Percentiles rank a stretch among this genome's conserved stretches.
These are phyloP conservation scores for Pseudocercospora pini-densiflorae DNA, from an alignment of 2,329 filamentous ascomycete species.

Conservation along the genomic window DNA sequence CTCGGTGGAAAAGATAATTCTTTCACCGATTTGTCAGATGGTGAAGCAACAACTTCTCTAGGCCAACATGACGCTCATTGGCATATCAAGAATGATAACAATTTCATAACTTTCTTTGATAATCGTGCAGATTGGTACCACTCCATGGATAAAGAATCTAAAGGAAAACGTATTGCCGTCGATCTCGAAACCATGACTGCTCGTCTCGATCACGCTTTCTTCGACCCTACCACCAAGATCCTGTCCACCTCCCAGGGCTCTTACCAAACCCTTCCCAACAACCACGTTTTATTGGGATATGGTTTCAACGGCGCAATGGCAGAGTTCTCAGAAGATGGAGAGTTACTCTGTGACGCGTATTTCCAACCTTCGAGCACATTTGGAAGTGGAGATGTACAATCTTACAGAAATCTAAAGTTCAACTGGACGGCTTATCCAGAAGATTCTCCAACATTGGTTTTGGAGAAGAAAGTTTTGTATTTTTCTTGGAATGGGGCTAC, in stretches of 20 bases:
- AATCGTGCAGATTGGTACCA: conserved; percentile 41
- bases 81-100: conserved; percentile 41
- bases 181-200: conserved; percentile 37
- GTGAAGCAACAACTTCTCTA: conserved; percentile 41
- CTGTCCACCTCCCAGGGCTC: conserved; percentile 55
- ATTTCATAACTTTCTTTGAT: conserved; percentile 25
- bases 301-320: conserved; percentile 48
- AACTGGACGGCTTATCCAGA: conserved; percentile 50
- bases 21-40: conserved; percentile 35
- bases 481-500: conserved; percentile 57
- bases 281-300: conserved; percentile 61
- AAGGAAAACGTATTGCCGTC: conserved; percentile 29
- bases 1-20: conserved; percentile 43
- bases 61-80: conserved; percentile 60
- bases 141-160: conserved; percentile 24
- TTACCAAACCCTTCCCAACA: conserved; percentile 58
- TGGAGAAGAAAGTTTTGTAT: conserved; percentile 43
- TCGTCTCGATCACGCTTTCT: conserved; percentile 34
- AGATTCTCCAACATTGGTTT: conserved; percentile 33
- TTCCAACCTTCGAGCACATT: conserved; percentile 53
- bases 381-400: conserved; percentile 43
- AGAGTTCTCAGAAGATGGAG: conserved; percentile 51
- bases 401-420: conserved; percentile 58
- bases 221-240: conserved; percentile 39
- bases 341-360: conserved; percentile 58